These are phyloP conservation scores for Triticum dicoccoides DNA, from an alignment of 176 grass and related monocot species.

Conservation along the genomic window DNA sequence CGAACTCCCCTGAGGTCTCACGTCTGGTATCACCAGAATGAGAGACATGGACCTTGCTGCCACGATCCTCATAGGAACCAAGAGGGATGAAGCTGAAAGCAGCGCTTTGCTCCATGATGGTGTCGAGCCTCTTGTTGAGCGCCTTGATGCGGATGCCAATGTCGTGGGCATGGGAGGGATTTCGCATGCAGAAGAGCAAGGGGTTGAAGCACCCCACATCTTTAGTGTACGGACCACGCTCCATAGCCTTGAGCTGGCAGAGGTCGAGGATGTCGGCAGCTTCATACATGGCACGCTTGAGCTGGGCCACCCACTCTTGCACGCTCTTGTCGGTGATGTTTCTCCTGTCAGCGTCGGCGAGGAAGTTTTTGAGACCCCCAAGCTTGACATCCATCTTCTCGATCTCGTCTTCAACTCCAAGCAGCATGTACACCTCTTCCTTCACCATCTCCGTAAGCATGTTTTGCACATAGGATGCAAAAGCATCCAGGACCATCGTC, in stretches of 20 bases:
- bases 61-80: not conserved
- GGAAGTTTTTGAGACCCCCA: not conserved
- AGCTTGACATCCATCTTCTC: not conserved
- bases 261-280: conserved; percentile 2
- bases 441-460: not conserved
- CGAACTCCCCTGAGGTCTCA: not conserved
- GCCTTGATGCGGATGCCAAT: conserved; percentile 9
- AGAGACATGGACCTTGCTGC: not conserved
- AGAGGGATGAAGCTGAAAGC: not conserved
- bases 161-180: not conserved
- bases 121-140: not conserved
- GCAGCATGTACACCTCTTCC: not conserved
- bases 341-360: conserved; percentile 5
- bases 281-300: not conserved
- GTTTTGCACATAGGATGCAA: not conserved
- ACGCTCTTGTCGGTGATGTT: not conserved
- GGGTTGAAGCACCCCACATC: not conserved
- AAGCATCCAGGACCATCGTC: conserved; percentile 21
- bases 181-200: not conserved
- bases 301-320: not conserved
- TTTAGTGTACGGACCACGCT: too few species aligned
- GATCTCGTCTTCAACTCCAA: conserved; percentile 22
- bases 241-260: conserved; percentile 15
- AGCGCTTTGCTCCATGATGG: not conserved
- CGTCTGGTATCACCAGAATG: not conserved